Evolutionary conservation across 2,329 filamentous ascomycete species (phyloP).

Genomic region (Mycocentrospora acerina): DNA sequence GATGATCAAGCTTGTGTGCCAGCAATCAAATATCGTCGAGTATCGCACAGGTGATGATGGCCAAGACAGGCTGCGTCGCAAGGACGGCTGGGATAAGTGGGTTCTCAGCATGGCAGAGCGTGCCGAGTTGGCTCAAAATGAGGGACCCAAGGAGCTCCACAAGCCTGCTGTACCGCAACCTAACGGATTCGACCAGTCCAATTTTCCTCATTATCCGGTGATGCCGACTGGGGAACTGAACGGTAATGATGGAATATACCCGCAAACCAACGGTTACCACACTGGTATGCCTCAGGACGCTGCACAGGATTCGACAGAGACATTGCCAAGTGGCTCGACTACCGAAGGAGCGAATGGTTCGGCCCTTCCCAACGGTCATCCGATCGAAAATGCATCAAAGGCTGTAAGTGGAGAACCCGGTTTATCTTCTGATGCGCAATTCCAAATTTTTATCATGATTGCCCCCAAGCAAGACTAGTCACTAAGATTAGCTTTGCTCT

Average conservation of each 20-base stretch:
- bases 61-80: slow-evolving; percentile 73
- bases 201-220: slow-evolving; percentile 29
- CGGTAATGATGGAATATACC: slow-evolving; percentile 25
- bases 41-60: slow-evolving; percentile 74
- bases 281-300: slow-evolving; percentile 19
- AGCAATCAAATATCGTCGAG: slow-evolving; percentile 72
- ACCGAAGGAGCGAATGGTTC: slow-evolving; percentile 23
- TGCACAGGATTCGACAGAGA: slow-evolving; percentile 11
- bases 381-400: slow-evolving; percentile 30
- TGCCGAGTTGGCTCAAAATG: slow-evolving; percentile 70
- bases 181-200: slow-evolving; percentile 36
- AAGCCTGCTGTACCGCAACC: slow-evolving; percentile 44
- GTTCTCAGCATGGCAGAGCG: slow-evolving; percentile 72
- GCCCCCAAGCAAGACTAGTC: slow-evolving; percentile 47
- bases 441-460: slow-evolving; percentile 55
- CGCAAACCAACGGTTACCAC: slow-evolving; percentile 33
- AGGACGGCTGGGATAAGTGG: slow-evolving; percentile 77
- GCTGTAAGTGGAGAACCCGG: slow-evolving; percentile 42
- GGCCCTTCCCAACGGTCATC: slow-evolving; percentile 26
- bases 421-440: slow-evolving; percentile 56
- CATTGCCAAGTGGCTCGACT: slow-evolving; percentile 20
- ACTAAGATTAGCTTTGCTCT: slow-evolving; percentile 35
- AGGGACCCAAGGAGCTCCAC: slow-evolving; percentile 60
- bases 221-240: slow-evolving; percentile 23
- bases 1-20: slow-evolving; percentile 72